Percentiles rank a stretch among this genome's conserved stretches.
Evolutionary conservation across 129 eudicot genomes (phyloP).

Genomic region (Centella asiatica): DNA sequence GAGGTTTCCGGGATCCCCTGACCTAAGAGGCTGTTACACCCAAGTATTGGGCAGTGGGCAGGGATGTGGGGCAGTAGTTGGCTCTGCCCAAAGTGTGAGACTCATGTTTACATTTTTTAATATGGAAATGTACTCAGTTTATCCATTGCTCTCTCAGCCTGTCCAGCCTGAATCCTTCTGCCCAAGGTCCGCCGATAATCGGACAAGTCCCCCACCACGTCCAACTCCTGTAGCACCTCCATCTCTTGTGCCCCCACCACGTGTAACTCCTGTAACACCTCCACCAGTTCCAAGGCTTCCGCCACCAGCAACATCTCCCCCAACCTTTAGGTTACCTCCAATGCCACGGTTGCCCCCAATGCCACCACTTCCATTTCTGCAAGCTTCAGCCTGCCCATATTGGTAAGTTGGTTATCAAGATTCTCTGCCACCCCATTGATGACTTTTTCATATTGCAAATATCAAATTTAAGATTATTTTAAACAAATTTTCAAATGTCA

Average conservation of each 20-base stretch:
- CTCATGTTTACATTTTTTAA: constrained; percentile 64
- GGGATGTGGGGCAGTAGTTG: constrained; percentile 59
- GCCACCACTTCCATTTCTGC: constrained; percentile 54
- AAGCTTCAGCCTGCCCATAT: constrained; percentile 77
- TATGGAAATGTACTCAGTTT: constrained; percentile 49
- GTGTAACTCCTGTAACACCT: background rate
- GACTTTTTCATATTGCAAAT: no score
- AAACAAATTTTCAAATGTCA: background rate
- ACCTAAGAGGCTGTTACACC: constrained; percentile 44
- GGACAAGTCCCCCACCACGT: constrained; percentile 22
- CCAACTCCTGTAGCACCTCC: constrained; percentile 29
- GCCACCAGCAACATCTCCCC: constrained; percentile 12
- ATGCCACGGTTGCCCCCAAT: constrained; percentile 44
- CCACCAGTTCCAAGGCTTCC: constrained; percentile 5
- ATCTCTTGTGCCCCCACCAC: constrained; percentile 12
- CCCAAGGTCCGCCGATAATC: constrained; percentile 26
- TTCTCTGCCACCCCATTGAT: background rate
- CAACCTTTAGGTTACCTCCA: constrained; percentile 24
- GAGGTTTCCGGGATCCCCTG: constrained; percentile 69
- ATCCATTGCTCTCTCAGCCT: constrained; percentile 80
- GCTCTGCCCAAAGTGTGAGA: constrained; percentile 45
- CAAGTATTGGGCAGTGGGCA: constrained; percentile 47
- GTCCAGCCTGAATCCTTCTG: constrained; percentile 79
- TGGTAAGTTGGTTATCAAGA: constrained; percentile 33
- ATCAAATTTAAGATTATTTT: no score